Base-by-base conservation (phyloP, 2,329 filamentous ascomycete species). In the Phyllosticta citriasiana region DNA sequence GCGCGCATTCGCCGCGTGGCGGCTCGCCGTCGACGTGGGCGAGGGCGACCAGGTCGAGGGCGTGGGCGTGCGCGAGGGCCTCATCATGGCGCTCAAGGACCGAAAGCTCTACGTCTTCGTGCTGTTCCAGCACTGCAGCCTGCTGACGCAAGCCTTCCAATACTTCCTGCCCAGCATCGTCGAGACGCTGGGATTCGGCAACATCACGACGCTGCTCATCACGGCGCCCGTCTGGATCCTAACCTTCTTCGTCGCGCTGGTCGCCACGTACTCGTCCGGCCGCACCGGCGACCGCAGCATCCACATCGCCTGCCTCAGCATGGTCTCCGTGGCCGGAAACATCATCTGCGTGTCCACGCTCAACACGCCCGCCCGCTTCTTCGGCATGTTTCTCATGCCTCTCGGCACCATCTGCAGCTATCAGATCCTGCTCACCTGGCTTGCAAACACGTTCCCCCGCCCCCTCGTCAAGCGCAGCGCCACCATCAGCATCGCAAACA, bases 111-210 rank as follows among this genome's bases (percentile, higher is more conserved):
- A 82, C 63, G 63, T 84, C 1, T 83, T 84, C 58, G 75, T 81
- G 1, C 70, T 84, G 24, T 70, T 84, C 2, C 81, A 84, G 66
- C 81, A 83, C 61, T 67, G 77, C n/a, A 79, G 75, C 33, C 64
- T 83, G 16, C 70, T 82, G 1, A 77, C 78, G 0, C 80, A 84
- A 66, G 82, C 80, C 4, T 85, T 86, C 66, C 82, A 84, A 54
- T 86, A 86, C 67, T 86, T 86, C 73, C 87, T 87, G 71, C 85
- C 85, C 0, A 82, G 79, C 0, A 84, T 88, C 51, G 81, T 87
- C 1, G 77, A 82, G 53, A 85, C 82, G 0, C 77, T 88, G 0
- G 82, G 83, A 0, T 87, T 83, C 68, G 75, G 76, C 7, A 78
- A 72, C 25, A 80, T 83, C 54, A n/a, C 76, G 14, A 84, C 83